Base-by-base conservation (phyloP, 805 yeast genomes). In the Lachancea mirantina region DNA sequence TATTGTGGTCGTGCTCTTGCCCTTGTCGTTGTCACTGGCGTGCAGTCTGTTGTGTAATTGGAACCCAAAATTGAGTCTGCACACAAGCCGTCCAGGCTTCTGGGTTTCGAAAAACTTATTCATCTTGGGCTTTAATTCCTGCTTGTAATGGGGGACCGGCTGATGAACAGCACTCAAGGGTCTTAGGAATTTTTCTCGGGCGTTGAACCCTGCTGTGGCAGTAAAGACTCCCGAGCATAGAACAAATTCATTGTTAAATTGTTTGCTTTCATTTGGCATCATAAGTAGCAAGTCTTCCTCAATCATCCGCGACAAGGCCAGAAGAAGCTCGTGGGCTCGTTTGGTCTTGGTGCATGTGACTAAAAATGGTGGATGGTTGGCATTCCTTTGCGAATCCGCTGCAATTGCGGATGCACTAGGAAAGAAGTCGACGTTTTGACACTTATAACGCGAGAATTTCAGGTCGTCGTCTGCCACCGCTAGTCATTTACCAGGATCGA, bases 191-290 rank as follows among this genome's bases (percentile, higher is more conserved):
- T 72, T 68, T 7, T 50, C 57, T 4, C 65, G 55, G 4, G 89
- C 88, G 47, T 75, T 74, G 54, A 82, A 82, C 2, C 89, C 89
- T 1, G 79, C 74, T 1, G 89, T 84, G 44, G 78, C 78, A 6
- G 76, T 74, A 15, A 76, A 68, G 3, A 70, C 59, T 6, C 76
- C 73, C 1, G 75, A 76, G 32, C 78, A 62, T 26, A 77, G 51
- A 17, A 68, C 61, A 49, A 78, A 81, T 45, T 78, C 87, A 35
- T 71, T 73, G 11, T 67, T 65, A 21, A 52, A 54, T 17, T 47
- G 57, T 8, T 46, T 49, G 16, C 57, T 55, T 19, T 63, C 65
- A 14, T 56, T 61, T 8, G 56, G 59, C 36, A 70, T 47, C 44
- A 81, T 44, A 5, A 82, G 53, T 25, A 81, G 47, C 34, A 76